These are phyloP conservation scores for Colletotrichum liriopes DNA, from an alignment of 2,329 filamentous ascomycete genomes.

Conservation along the genomic window DNA sequence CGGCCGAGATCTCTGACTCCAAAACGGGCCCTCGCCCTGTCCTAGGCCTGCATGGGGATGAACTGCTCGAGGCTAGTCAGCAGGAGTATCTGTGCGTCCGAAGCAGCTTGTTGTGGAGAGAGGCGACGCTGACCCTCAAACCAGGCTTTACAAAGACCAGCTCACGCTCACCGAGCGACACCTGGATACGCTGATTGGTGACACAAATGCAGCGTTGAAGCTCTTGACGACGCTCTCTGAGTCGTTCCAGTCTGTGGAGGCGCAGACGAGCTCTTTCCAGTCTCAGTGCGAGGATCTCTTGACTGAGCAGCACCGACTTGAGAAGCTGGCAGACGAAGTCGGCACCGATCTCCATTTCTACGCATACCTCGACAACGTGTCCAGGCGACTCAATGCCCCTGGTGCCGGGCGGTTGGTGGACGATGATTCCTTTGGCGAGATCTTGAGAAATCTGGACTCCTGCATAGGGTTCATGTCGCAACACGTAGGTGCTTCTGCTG, in stretches of 20 bases:
- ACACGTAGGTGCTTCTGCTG: constrained; percentile 72
- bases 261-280: constrained; percentile 93
- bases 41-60: constrained; percentile 75
- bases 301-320: constrained; percentile 84
- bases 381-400: constrained; percentile 90
- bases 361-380: constrained; percentile 91
- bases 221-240: constrained; percentile 85
- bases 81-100: constrained; percentile 82
- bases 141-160: constrained; percentile 84
- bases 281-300: constrained; percentile 92
- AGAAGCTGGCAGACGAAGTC: constrained; percentile 85
- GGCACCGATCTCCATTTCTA: constrained; percentile 95
- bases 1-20: constrained; percentile 44
- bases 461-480: constrained; percentile 94
- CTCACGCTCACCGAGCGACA: constrained; percentile 86
- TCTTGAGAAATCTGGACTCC: constrained; percentile 88
- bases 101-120: not conserved
- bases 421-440: constrained; percentile 87
- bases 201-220: constrained; percentile 82
- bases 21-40: constrained; percentile 35
- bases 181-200: constrained; percentile 82
- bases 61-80: constrained; percentile 85
- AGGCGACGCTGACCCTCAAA: not conserved
- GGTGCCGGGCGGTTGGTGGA: constrained; percentile 90
- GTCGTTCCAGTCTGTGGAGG: constrained; percentile 89